Conservation (phyloP, 495 filamentous ascomycete genomes). For the Aspergillus taichungensis region DNA sequence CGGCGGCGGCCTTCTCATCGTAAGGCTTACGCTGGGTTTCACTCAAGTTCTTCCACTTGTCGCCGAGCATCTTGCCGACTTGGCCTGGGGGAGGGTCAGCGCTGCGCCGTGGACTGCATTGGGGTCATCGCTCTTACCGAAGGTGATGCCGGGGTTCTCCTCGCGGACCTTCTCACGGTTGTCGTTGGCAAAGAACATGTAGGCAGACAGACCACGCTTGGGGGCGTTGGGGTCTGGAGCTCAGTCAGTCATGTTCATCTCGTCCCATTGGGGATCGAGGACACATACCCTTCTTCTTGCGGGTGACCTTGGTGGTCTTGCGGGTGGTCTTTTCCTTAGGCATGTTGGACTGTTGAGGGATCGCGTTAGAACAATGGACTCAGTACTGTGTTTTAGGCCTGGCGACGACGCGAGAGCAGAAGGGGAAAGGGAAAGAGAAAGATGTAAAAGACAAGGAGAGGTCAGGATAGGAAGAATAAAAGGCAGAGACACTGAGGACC, state of each 20-base stretch:
- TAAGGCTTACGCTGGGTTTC: conserved; percentile 86
- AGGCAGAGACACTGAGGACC: conserved; percentile 12
- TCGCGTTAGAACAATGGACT: conserved; percentile 4
- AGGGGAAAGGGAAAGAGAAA: not conserved
- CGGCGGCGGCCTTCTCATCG: conserved; percentile 85
- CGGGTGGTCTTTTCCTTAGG: conserved; percentile 61
- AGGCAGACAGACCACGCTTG: conserved; percentile 97
- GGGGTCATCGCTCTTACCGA: conserved; percentile 51
- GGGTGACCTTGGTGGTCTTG: conserved; percentile 43
- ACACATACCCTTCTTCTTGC: conserved; percentile 77
- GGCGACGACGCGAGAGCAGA: not conserved
- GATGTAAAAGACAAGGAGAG: conserved; percentile 8
- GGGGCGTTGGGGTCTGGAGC: conserved; percentile 87
- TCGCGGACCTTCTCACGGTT: conserved; percentile 95
- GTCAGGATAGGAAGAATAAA: conserved; percentile 14
- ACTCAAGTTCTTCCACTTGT: conserved; percentile 93
- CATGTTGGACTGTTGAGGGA: conserved; percentile 44
- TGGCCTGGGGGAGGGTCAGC: conserved; percentile 52
- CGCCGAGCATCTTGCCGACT: conserved; percentile 93
- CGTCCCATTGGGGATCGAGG: conserved; percentile 1
- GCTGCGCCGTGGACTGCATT: not conserved
- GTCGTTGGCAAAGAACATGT: conserved; percentile 99
- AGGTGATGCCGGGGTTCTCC: conserved; percentile 96
- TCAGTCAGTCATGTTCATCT: conserved; percentile 3
- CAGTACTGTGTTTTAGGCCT: no score